These are phyloP conservation scores for Scleroderma citrinum DNA, from an alignment of 768 basidiomycete species.

Conservation along the genomic window DNA sequence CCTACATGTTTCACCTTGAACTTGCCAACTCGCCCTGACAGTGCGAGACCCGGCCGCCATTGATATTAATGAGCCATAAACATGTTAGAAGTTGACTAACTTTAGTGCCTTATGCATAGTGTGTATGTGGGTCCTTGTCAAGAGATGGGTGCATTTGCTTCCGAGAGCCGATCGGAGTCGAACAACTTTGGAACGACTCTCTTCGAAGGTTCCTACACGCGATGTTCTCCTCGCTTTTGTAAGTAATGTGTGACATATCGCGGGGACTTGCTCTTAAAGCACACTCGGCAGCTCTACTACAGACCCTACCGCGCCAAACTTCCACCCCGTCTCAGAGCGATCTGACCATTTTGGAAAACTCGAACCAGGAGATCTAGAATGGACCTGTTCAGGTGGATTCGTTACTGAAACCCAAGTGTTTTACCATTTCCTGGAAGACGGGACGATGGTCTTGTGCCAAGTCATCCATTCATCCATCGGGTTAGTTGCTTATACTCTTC, in stretches of 20 bases:
- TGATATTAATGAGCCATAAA: too few species aligned
- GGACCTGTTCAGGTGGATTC: constrained; percentile 80
- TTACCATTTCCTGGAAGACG: constrained; percentile 80
- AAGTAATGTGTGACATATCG: constrained; percentile 31
- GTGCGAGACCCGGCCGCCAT: too few species aligned
- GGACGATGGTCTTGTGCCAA: constrained; percentile 72
- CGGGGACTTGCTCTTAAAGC: constrained; percentile 9
- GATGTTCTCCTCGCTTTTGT: constrained; percentile 75
- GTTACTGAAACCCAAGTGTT: constrained; percentile 86
- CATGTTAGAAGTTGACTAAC: too few species aligned
- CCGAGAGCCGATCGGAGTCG: neutral
- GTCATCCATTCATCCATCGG: constrained; percentile 86
- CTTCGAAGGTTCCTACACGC: neutral
- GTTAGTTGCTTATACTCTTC: constrained; percentile 41
- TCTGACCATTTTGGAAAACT: constrained; percentile 72
- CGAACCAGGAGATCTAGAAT: constrained; percentile 68
- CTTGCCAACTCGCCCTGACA: too few species aligned
- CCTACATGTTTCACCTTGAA: too few species aligned
- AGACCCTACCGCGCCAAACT: constrained; percentile 68
- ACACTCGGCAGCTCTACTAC: constrained; percentile 48
- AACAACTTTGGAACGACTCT: too few species aligned
- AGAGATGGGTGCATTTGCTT: too few species aligned
- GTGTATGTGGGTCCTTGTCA: too few species aligned
- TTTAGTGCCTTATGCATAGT: too few species aligned
- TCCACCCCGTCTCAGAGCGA: constrained; percentile 70